Evolutionary conservation across 768 basidiomycete species (phyloP).

Genomic region (Boletus tylopilopsis): DNA sequence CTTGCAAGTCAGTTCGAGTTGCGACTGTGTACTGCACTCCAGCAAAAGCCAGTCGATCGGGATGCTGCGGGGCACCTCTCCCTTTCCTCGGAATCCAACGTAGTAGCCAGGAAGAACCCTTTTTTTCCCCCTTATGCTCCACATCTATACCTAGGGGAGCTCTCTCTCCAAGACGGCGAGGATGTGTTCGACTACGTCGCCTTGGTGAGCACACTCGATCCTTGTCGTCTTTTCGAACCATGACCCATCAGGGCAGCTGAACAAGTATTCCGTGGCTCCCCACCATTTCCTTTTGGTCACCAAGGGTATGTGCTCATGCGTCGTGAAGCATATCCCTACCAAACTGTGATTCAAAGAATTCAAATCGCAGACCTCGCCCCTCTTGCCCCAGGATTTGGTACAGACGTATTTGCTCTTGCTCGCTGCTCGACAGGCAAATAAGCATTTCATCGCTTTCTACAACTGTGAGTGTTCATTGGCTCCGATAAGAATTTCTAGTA

Average conservation of each 20-base stretch:
- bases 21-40: conserved; percentile 78
- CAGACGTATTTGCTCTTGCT: conserved; percentile 70
- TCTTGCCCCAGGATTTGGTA: conserved; percentile 74
- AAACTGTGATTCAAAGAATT: conserved; percentile 48
- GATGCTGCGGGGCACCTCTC: conserved; percentile 38
- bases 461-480: conserved; percentile 70
- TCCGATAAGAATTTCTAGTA: not conserved
- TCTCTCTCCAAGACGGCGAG: conserved; percentile 47
- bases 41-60: conserved; percentile 64
- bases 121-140: conserved; percentile 85
- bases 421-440: conserved; percentile 60
- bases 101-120: conserved; percentile 48
- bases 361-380: conserved; percentile 72
- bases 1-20: conserved; percentile 68
- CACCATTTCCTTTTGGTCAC: conserved; percentile 86
- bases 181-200: conserved; percentile 59
- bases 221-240: not conserved
- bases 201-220: conserved; percentile 48
- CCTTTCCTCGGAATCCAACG: conserved; percentile 21
- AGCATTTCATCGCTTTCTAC: conserved; percentile 78
- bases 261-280: conserved; percentile 82
- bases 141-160: conserved; percentile 71
- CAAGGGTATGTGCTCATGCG: conserved; percentile 52
- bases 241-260: conserved; percentile 49
- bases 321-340: not conserved